Evolutionary conservation across 768 basidiomycete species (phyloP).

Genomic region (Boletus edulis): DNA sequence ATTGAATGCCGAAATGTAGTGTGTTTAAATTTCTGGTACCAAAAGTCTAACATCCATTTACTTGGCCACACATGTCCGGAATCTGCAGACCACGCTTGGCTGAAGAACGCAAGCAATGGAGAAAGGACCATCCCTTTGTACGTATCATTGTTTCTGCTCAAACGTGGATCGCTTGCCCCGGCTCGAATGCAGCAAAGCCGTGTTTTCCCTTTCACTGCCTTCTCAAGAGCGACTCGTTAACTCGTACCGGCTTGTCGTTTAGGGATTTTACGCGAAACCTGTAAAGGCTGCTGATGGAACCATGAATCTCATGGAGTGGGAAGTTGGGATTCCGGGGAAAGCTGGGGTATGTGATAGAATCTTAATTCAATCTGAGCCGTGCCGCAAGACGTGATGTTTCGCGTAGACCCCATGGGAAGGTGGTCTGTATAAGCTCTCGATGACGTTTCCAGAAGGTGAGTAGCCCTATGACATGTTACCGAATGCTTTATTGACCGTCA

Average conservation of each 20-base stretch:
- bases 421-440: constrained; percentile 89
- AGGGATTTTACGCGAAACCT: constrained; percentile 98
- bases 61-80: constrained; percentile 59
- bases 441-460: constrained; percentile 95
- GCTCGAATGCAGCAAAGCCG: neutral
- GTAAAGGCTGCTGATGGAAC: constrained; percentile 87
- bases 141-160: constrained; percentile 33
- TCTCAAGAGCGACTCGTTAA: constrained; percentile 4
- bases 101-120: constrained; percentile 98
- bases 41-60: neutral
- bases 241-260: constrained; percentile 5
- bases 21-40: neutral
- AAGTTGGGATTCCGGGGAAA: constrained; percentile 98
- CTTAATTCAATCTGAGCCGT: constrained; percentile 2
- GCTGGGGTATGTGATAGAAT: constrained; percentile 56
- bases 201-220: neutral
- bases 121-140: constrained; percentile 98
- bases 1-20: neutral
- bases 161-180: neutral
- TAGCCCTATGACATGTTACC: neutral
- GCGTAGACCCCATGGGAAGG: constrained; percentile 93
- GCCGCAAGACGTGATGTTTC: constrained; percentile 12
- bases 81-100: constrained; percentile 91
- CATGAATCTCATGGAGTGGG: constrained; percentile 97
- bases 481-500: constrained; percentile 8